phyloP scores from a whole-genome alignment of 164 flowering plant genomes.

The Cinnamomum chago region DNA sequence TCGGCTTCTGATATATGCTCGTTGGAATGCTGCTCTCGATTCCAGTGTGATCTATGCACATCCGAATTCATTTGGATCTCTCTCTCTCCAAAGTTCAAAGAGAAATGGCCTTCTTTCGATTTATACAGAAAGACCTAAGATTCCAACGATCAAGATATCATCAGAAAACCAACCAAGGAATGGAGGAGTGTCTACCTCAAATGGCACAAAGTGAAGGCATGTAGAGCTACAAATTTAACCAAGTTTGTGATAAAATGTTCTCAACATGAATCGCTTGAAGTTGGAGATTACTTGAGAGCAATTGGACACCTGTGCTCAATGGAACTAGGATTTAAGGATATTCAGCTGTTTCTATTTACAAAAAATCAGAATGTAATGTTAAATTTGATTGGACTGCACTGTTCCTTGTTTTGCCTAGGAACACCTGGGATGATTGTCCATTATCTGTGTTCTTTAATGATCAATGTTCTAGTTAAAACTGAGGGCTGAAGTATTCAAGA shows the following conservation, averaged over 20 bases:
- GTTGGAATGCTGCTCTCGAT: constrained; percentile 52
- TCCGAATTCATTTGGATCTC: too few species aligned
- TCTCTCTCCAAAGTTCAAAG: too few species aligned
- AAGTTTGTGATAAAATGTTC: constrained; percentile 42
- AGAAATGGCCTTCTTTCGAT: constrained; percentile 29
- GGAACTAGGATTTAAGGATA: constrained; percentile 59
- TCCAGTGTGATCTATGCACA: too few species aligned
- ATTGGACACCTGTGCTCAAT: constrained; percentile 28
- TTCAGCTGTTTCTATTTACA: constrained; percentile 52
- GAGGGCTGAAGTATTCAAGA: not conserved
- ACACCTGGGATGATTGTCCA: constrained; percentile 32
- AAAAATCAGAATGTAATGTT: constrained; percentile 50
- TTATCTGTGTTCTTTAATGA: not conserved
- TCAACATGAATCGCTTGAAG: constrained; percentile 45
- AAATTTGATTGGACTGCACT: constrained; percentile 72
- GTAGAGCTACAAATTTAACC: constrained; percentile 30
- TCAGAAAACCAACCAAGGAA: constrained; percentile 13
- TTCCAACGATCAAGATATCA: not conserved
- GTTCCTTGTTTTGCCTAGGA: constrained; percentile 47
- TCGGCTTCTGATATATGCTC: constrained; percentile 58
- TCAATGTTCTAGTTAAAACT: not conserved
- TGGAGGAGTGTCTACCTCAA: constrained; percentile 58
- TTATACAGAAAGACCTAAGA: constrained; percentile 2
- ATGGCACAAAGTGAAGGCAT: constrained; percentile 54
- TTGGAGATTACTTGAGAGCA: constrained; percentile 47